Base-by-base conservation (phyloP, 495 filamentous ascomycete genomes). In the Trichoderma parareesei region DNA sequence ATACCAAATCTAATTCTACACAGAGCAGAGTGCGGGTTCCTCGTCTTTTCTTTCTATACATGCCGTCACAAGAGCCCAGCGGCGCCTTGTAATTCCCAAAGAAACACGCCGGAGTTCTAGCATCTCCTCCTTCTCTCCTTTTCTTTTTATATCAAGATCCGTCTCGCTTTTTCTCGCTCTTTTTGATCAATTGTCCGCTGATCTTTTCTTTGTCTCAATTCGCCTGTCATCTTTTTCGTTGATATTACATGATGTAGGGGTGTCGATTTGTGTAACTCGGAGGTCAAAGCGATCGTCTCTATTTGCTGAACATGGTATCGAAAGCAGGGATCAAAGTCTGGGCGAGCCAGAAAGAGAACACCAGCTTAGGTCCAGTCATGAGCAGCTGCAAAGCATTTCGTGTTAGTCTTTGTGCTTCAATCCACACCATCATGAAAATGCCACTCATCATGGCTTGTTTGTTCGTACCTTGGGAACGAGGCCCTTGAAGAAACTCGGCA, bases 321-420 rank as follows among this genome's bases (percentile, higher is more conserved):
- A 85, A 85, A 9, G 81, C 78, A 3, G 82, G 82, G 73, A 97
- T 97, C 69, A 97, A 78, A 53, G 91, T 96, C 81, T 97, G 92
- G 65, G 93, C 94, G 69, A 99, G 84, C 94, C 94, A 99, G 86
- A 99, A 99, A 69, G 92, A 97, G 84, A 98, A 98, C 65, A 97
- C 93, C 62, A 98, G 81, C 84, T 98, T 98, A 67, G 94, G 94
- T 40, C 94, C 94, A 27, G 94, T 98, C 93, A 98, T 98, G 71
- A 98, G 81, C 68, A 98, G 84, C 86, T 85, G 65, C n/a, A 55
- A 13, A 37, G 20, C 33, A 41, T 48, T 20, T 16, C 59, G 18
- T 38, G 65, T 72, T 42, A 70, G 67, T 53, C 62, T 46, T 3
- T n/a, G 40, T 27, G n/a, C 13, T 27, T n/a, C 53, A 13, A 57